phyloP scores from a whole-genome alignment of 2,329 filamentous ascomycete genomes.

The Exserohilum rostratum region DNA sequence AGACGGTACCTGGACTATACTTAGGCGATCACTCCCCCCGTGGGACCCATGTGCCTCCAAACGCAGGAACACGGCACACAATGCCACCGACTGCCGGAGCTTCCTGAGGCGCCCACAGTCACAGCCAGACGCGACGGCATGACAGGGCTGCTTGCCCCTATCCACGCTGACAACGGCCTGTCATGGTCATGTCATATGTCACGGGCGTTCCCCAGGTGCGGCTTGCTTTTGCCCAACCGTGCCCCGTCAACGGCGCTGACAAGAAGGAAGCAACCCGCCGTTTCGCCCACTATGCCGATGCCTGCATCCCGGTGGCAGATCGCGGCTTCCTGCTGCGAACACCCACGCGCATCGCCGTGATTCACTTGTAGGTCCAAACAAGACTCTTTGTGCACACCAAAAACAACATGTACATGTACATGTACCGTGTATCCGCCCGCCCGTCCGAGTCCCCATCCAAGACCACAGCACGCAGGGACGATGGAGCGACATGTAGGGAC shows the following conservation, averaged over 20 bases:
- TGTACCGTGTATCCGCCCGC: too few species aligned
- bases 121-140: constrained; percentile 2
- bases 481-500: too few species aligned
- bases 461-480: too few species aligned
- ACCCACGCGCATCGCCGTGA: background rate
- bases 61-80: constrained; percentile 17
- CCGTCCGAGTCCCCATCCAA: too few species aligned
- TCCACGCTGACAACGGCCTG: too few species aligned
- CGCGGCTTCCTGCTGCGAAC: background rate
- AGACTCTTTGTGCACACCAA: too few species aligned
- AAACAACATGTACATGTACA: too few species aligned
- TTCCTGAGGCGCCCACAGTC: constrained; percentile 13
- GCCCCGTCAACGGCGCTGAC: constrained; percentile 2
- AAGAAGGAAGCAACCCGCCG: constrained; percentile 8
- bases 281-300: background rate
- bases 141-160: too few species aligned
- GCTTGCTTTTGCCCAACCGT: constrained; percentile 9
- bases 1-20: background rate
- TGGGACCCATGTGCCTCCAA: background rate
- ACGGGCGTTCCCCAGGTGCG: background rate
- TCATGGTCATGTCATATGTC: too few species aligned
- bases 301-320: background rate
- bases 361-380: background rate
- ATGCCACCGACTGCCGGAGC: background rate
- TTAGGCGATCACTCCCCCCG: background rate